Conservation (phyloP, 257 asterid genomes). For the Przewalskia tangutica region DNA sequence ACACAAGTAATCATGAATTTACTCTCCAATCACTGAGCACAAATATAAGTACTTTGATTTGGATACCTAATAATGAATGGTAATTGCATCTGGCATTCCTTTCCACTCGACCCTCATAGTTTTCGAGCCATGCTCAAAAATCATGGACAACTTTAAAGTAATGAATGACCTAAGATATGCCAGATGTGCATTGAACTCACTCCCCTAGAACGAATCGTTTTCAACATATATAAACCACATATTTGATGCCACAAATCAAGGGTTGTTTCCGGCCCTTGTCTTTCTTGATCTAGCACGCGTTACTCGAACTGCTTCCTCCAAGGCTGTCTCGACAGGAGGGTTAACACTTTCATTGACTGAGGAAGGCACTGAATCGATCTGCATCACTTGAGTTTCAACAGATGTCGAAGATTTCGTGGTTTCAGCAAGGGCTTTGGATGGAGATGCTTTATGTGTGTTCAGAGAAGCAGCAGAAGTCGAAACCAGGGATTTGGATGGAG, state of each 20-base stretch:
- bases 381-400: conserved; percentile 2
- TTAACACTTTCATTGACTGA: not conserved
- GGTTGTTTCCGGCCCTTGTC: not conserved
- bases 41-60: not conserved
- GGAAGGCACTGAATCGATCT: conserved; percentile 1
- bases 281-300: conserved; percentile 13
- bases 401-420: conserved; percentile 16
- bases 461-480: conserved; percentile 26
- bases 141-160: not conserved
- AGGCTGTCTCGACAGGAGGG: not conserved
- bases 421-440: conserved; percentile 20
- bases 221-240: not conserved
- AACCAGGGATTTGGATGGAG: conserved; percentile 20
- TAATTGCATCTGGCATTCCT: not conserved
- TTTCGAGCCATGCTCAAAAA: conserved; percentile 3
- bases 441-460: conserved; percentile 42
- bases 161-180: not conserved
- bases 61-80: not conserved
- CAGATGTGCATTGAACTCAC: not conserved
- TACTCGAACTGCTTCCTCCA: conserved; percentile 3
- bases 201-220: not conserved
- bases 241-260: not conserved
- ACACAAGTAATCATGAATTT: not conserved
- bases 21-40: not conserved
- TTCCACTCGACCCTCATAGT: not conserved